Percentiles rank a stretch among this genome's conserved stretches.
Evolutionary conservation across 1,139 yeast genomes (phyloP).

Genomic region (Debaryomyces subglobosus): DNA sequence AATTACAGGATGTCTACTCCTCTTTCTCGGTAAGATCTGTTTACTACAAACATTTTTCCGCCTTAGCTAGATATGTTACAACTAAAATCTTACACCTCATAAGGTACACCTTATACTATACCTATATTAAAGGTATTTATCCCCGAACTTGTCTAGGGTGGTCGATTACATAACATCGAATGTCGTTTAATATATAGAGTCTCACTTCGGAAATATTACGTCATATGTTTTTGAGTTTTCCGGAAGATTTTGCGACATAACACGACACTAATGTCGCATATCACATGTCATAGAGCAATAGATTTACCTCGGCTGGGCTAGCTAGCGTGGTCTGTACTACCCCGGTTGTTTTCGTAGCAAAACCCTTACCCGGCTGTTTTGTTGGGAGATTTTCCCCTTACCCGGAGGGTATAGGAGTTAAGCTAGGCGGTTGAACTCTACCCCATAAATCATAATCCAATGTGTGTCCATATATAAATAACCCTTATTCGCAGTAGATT

Average conservation of each 20-base stretch:
- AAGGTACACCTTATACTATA: no score
- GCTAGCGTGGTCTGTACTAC: not conserved
- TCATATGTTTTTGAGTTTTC: not conserved
- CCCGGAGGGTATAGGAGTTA: constrained; percentile 3
- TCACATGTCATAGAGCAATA: not conserved
- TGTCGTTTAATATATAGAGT: not conserved
- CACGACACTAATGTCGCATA: not conserved
- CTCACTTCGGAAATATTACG: not conserved
- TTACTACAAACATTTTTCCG: not conserved
- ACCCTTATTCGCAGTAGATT: not conserved
- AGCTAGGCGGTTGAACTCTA: not conserved
- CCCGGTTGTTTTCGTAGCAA: not conserved
- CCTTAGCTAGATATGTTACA: no score
- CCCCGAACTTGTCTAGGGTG: not conserved
- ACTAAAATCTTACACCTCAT: no score
- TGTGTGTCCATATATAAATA: constrained; percentile 5
- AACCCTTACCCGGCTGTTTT: not conserved
- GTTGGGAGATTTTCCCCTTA: not conserved
- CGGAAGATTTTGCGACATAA: not conserved
- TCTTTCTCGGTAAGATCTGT: not conserved
- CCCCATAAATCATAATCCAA: constrained; percentile 3
- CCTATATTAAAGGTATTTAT: no score
- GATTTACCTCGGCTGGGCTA: not conserved
- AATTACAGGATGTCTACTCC: not conserved
- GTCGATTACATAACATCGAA: not conserved